Evolutionary conservation across 768 basidiomycete species (phyloP).

Genomic region (Amanita rimosa): DNA sequence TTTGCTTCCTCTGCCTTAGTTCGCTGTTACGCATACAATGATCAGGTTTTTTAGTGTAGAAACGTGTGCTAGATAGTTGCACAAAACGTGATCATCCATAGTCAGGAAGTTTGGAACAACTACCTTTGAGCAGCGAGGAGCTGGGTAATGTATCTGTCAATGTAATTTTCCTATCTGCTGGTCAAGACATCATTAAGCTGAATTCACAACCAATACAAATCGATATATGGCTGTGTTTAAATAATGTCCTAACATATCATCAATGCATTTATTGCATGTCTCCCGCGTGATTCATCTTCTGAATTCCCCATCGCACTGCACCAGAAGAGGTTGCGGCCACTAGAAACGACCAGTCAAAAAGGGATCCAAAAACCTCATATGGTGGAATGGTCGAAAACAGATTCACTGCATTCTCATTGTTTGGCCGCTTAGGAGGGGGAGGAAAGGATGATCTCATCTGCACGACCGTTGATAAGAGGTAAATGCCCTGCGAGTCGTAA

Average conservation of each 20-base stretch:
- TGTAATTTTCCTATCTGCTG: too few relatives aligned
- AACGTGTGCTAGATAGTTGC: not conserved
- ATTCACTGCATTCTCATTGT: slow-evolving; percentile 21
- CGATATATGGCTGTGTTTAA: not conserved
- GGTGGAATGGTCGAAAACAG: slow-evolving; percentile 65
- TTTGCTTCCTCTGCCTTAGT: slow-evolving; percentile 1
- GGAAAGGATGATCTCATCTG: slow-evolving; percentile 79
- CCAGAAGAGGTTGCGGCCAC: slow-evolving; percentile 39
- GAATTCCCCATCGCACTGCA: slow-evolving; percentile 43
- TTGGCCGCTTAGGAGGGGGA: slow-evolving; percentile 26
- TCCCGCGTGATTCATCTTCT: slow-evolving; percentile 25
- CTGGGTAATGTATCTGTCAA: too few relatives aligned
- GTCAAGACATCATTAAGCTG: too few relatives aligned
- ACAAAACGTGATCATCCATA: not conserved
- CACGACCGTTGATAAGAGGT: slow-evolving; percentile 72
- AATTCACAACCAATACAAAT: too few relatives aligned
- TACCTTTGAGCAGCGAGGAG: too few relatives aligned
- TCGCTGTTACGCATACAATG: not conserved
- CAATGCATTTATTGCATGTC: slow-evolving; percentile 4
- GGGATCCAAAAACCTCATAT: slow-evolving; percentile 59
- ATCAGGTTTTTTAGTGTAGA: slow-evolving; percentile 1
- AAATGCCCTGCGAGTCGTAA: slow-evolving; percentile 49
- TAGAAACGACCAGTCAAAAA: slow-evolving; percentile 70
- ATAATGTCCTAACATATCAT: not conserved
- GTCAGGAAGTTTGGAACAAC: too few relatives aligned